Evolutionary conservation across 352 stramenopile species (phyloP).

Genomic region (Phytopythium chamaehyphon): DNA sequence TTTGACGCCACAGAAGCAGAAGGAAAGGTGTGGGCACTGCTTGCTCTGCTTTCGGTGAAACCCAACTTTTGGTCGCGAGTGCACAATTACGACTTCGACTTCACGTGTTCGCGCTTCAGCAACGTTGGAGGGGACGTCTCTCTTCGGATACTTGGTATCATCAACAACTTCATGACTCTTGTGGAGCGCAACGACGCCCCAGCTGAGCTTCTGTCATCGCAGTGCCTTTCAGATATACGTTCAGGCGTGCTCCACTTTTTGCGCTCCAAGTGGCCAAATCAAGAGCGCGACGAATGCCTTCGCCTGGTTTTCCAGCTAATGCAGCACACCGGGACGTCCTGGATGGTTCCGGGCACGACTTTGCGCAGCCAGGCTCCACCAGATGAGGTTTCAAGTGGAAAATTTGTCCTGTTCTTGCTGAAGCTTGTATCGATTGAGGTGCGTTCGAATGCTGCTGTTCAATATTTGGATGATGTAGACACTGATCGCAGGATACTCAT

Average conservation of each 20-base stretch:
- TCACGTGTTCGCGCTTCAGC: constrained; percentile 58
- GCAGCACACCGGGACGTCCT: constrained; percentile 47
- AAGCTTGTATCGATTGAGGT: constrained; percentile 82
- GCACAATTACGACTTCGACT: constrained; percentile 53
- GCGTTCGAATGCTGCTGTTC: constrained; percentile 5
- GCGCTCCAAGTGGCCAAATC: constrained; percentile 62
- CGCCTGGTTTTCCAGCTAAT: constrained; percentile 57
- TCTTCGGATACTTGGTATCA: constrained; percentile 36
- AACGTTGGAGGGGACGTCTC: constrained; percentile 27
- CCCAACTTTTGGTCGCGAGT: constrained; percentile 43
- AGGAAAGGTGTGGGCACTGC: constrained; percentile 43
- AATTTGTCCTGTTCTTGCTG: constrained; percentile 72
- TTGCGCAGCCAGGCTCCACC: constrained; percentile 35
- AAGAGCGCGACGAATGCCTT: constrained; percentile 67
- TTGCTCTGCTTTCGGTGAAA: constrained; percentile 30
- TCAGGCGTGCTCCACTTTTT: constrained; percentile 58
- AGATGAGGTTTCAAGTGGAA: constrained; percentile 56
- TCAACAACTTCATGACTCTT: constrained; percentile 56
- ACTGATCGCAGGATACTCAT: too few species aligned
- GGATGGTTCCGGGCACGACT: constrained; percentile 61
- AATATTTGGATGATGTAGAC: too few species aligned
- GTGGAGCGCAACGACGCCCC: constrained; percentile 37
- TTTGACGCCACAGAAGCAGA: constrained; percentile 5
- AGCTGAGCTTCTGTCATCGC: constrained; percentile 47
- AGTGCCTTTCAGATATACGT: constrained; percentile 53